phyloP scores from a whole-genome alignment of 192 early-diverging fungal species.

The Chytriomyces hyalinus region DNA sequence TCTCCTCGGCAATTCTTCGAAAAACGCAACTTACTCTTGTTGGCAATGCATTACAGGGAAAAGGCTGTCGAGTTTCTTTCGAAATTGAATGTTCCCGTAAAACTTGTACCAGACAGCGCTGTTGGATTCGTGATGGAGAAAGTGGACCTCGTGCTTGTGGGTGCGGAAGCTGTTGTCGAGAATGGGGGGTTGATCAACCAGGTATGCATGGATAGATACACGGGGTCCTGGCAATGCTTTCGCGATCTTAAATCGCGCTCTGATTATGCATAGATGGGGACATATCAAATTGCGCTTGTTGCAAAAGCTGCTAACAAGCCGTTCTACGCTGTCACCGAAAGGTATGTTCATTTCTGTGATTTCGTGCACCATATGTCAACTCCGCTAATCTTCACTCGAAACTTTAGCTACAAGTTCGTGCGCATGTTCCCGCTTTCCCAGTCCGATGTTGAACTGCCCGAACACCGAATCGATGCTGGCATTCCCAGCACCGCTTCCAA shows the following conservation, averaged over 20 bases:
- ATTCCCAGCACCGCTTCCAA: constrained; percentile 62
- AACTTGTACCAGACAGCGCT: constrained; percentile 83
- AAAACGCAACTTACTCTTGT: no score
- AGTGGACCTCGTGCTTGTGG: constrained; percentile 95
- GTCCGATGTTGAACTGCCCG: constrained; percentile 70
- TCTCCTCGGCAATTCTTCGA: no score
- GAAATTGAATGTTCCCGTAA: constrained; percentile 77
- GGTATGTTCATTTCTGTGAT: constrained; percentile 51
- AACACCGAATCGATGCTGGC: constrained; percentile 19
- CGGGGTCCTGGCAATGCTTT: constrained; percentile 11
- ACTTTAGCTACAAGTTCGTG: constrained; percentile 95
- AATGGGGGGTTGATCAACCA: constrained; percentile 98
- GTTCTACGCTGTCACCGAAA: constrained; percentile 92
- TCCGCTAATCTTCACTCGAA: constrained; percentile 4
- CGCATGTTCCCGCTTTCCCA: constrained; percentile 94
- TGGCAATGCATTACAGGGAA: background rate
- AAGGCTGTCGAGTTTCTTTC: constrained; percentile 72
- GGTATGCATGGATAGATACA: constrained; percentile 40
- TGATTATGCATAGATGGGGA: constrained; percentile 71
- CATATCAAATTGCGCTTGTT: constrained; percentile 93
- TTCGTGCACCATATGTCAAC: no score
- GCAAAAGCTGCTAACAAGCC: constrained; percentile 95
- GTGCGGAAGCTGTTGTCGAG: constrained; percentile 97
- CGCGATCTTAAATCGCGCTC: background rate
- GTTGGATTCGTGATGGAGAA: constrained; percentile 90